Base-by-base conservation (phyloP, 352 stramenopile species). In the Blastocystis sp. region DNA sequence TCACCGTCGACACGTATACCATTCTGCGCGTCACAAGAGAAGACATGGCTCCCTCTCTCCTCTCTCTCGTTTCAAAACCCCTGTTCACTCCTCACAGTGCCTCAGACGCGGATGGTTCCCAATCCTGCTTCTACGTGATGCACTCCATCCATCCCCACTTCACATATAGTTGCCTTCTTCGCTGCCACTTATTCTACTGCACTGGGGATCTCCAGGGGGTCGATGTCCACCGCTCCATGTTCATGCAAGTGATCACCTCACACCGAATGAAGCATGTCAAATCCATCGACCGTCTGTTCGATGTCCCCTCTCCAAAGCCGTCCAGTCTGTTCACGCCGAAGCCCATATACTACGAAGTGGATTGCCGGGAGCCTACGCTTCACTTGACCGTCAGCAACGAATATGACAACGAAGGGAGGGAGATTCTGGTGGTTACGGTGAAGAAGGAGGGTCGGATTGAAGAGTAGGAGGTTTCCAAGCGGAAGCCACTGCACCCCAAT, bases 301-400 rank as follows among this genome's bases (percentile, higher is more conserved):
- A 76, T 41, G 5, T 76, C 17, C 65, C 65, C 14, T 11, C 19
- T n/a, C 17, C 14, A 21, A 21, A 9, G 4, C 11, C 10, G 10
- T 11, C n/a, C 21, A 14, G 23, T 76, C n/a, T 17, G 19, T 76
- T 52, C 43, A 17, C 17, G 23, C 11, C 11, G 4, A 43, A 19
- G 4, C 65, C 65, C 38, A 23, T 76, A 7, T 76, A 76, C 65
- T 76, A 76, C 52, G 65, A 76, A 23, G n/a, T 76, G 7, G 14
- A 76, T 19, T 76, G 65, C 38, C 62, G 21, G 41, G 23, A 56
- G 19, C 65, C 7, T 17, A 9, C 41, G n/a, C 65, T 76, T 4
- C 43, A 76, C 52, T 23, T 76, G 14, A 76, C 65, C 23, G 65
- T 76, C 4, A 17, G 34, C 9, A 41, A 48, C 10, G 11, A 76